These are phyloP conservation scores for Spathaspora sp. DNA, from an alignment of 1,139 yeast species.

Conservation along the genomic window DNA sequence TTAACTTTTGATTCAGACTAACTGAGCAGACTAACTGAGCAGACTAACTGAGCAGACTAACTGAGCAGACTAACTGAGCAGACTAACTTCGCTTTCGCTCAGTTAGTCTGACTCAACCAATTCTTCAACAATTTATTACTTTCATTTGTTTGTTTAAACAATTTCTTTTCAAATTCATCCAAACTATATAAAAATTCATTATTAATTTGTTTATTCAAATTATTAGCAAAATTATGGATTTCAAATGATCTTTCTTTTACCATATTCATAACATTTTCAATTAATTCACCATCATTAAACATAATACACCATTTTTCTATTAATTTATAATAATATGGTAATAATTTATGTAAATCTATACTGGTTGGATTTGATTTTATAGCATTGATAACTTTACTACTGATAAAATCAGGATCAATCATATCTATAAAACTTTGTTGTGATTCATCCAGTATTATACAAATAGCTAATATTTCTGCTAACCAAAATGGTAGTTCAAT, in stretches of 20 bases:
- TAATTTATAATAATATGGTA: conserved; percentile 64
- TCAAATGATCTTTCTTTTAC: conserved; percentile 65
- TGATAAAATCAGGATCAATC: conserved; percentile 66
- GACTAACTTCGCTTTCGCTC: no score
- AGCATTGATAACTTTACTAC: conserved; percentile 69
- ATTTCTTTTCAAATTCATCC: conserved; percentile 70
- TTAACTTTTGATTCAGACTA: no score
- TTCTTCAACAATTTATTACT: conserved; percentile 61
- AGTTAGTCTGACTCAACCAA: conserved; percentile 42
- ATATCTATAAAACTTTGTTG: conserved; percentile 65
- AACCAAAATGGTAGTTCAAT: conserved; percentile 88
- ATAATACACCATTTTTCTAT: conserved; percentile 74
- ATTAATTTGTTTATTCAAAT: conserved; percentile 43
- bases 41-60: no score
- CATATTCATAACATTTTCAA: conserved; percentile 53
- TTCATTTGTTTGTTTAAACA: conserved; percentile 60
- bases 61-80: no score
- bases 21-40: no score
- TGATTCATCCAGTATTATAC: conserved; percentile 37
- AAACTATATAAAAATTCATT: conserved; percentile 59
- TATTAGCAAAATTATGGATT: conserved; percentile 70
- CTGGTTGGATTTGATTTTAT: conserved; percentile 71
- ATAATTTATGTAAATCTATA: conserved; percentile 67
- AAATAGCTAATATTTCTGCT: conserved; percentile 72
- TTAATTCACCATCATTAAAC: conserved; percentile 65